Evolutionary conservation across 345 rosid genomes (phyloP).

Genomic region (Cardamine resedifolia): DNA sequence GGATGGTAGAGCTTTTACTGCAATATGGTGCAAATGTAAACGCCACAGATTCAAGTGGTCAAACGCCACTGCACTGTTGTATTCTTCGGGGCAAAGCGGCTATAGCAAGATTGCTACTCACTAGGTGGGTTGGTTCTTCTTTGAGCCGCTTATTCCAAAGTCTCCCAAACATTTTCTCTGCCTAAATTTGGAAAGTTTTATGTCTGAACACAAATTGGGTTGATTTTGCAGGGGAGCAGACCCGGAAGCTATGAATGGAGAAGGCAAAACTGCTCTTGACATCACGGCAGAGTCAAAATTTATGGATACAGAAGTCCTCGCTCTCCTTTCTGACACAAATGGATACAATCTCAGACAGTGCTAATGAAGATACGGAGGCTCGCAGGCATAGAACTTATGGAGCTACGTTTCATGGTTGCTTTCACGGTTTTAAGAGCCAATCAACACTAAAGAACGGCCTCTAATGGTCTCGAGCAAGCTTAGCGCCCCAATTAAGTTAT

Average conservation of each 20-base stretch:
- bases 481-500: slow-evolving; percentile 12
- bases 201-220: slow-evolving; percentile 3
- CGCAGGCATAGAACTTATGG: neutral
- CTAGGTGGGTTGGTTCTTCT: slow-evolving; percentile 58
- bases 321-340: slow-evolving; percentile 62
- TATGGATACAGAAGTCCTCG: slow-evolving; percentile 59
- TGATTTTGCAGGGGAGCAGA: slow-evolving; percentile 79
- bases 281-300: slow-evolving; percentile 61
- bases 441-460: slow-evolving; percentile 21
- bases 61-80: slow-evolving; percentile 78
- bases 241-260: slow-evolving; percentile 55
- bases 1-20: slow-evolving; percentile 94
- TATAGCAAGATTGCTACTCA: slow-evolving; percentile 74
- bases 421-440: slow-evolving; percentile 8
- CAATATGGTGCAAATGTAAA: slow-evolving; percentile 92
- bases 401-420: slow-evolving; percentile 16
- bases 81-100: slow-evolving; percentile 58
- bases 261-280: slow-evolving; percentile 67
- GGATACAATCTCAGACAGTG: slow-evolving; percentile 42
- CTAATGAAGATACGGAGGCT: slow-evolving; percentile 18
- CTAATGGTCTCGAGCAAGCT: slow-evolving; percentile 17
- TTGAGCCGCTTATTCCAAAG: neutral
- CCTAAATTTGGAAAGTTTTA: neutral
- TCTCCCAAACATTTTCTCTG: neutral
- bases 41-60: slow-evolving; percentile 74